Evolutionary conservation across 306 rosid genomes (phyloP).

Genomic region (Acacia acuminata): DNA sequence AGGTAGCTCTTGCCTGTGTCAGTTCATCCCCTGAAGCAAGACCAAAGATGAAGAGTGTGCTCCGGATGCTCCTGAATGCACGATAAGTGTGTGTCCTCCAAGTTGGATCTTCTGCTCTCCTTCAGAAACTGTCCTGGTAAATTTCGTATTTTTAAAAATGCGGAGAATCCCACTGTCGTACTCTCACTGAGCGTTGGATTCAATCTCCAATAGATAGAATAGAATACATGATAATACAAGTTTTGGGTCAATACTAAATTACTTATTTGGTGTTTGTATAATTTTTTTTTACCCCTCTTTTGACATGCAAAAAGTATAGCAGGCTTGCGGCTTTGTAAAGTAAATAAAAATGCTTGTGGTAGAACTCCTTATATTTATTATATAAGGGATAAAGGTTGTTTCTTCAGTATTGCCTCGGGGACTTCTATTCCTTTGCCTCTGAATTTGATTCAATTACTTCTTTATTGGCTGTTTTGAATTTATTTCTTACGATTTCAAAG

Average conservation of each 20-base stretch:
- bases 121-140: neutral
- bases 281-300: neutral
- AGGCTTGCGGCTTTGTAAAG: slow-evolving; percentile 24
- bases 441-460: neutral
- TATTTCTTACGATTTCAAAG: neutral
- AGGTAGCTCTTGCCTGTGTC: slow-evolving; percentile 72
- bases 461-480: neutral
- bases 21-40: slow-evolving; percentile 62
- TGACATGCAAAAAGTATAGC: neutral
- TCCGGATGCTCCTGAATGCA: slow-evolving; percentile 75
- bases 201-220: slow-evolving; percentile 10
- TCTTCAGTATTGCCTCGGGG: neutral
- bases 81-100: slow-evolving; percentile 40
- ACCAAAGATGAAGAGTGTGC: slow-evolving; percentile 87
- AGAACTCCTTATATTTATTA: neutral
- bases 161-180: neutral
- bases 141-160: neutral
- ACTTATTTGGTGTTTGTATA: neutral
- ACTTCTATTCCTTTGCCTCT: neutral
- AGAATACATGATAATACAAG: slow-evolving; percentile 22
- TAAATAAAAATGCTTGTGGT: neutral
- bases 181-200: neutral
- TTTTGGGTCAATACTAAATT: slow-evolving; percentile 10
- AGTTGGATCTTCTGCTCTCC: neutral
- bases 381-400: slow-evolving; percentile 5